Evolutionary conservation across 148 eudicot genomes (phyloP).

Genomic region (Tetragonia tetragonoides): DNA sequence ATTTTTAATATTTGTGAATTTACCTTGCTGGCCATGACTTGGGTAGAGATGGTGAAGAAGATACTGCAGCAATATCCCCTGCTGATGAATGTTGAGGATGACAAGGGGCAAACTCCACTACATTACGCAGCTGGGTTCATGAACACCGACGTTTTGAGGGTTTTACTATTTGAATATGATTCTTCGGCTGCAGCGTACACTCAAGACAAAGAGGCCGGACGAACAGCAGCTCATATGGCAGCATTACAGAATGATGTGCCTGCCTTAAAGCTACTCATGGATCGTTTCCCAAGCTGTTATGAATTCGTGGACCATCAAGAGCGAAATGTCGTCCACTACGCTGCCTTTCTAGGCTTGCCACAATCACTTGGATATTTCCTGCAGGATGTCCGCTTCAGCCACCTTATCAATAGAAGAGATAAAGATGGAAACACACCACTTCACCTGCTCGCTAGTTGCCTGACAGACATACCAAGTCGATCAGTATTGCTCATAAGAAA

Average conservation of each 20-base stretch:
- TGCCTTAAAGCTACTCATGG: slow-evolving; percentile 3
- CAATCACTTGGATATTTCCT: neutral
- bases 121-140: neutral
- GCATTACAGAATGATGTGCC: neutral
- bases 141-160: neutral
- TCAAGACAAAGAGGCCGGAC: neutral
- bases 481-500: neutral
- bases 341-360: neutral
- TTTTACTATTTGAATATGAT: neutral
- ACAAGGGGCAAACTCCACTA: neutral
- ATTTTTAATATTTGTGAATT: too few species aligned
- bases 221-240: slow-evolving; percentile 3
- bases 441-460: neutral
- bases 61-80: too few species aligned
- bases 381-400: neutral
- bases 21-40: too few species aligned
- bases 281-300: neutral
- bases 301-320: neutral
- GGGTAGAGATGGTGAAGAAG: too few species aligned
- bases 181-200: neutral
- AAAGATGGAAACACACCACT: neutral
- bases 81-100: neutral
- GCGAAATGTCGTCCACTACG: neutral
- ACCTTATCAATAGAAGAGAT: neutral
- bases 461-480: neutral